Base-by-base conservation (phyloP, 2,329 filamentous ascomycete genomes). In the Pseudogymnoascus sp. region DNA sequence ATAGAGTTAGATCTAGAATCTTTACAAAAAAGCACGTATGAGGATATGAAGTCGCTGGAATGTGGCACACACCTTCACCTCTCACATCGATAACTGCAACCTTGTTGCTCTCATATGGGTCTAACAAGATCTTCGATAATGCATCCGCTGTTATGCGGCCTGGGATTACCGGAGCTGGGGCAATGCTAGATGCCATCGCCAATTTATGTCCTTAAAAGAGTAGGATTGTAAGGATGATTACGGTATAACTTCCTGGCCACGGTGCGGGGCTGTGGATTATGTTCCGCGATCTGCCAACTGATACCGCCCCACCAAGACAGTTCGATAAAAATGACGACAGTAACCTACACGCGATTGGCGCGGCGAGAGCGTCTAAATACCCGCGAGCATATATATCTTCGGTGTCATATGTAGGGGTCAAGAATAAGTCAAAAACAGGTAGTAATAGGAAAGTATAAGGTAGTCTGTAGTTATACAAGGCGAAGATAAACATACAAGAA, bases 81-180 rank as follows among this genome's bases (percentile, higher is more conserved):
- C 94, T 86, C 6, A 97, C 94, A 74, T 97, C 94, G 64, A 97
- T 83, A 38, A 97, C 80, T 8, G 90, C 90, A 63, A 92, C 81
- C 28, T 69, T 65, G 7, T 59, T 61, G 7, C 67, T 66, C 10
- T 66, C 40, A n/a, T 65, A 62, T n/a, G 64, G 42, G 1, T 65
- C 61, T 8, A 74, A 69, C 18, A 74, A 56, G 12, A 73, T 68
- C 23, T 68, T 44, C 21, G 71, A 71, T 50, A 74, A 68, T 10
- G 65, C 66, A 31, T 65, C 63, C 2, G 71, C 63, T n/a, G 71
- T 69, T 50, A 74, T 62, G 23, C 72, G 71, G 6, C 35, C 37
- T 7, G 42, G 60, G 28, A 53, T 50, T 21, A 53, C 40, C 8
- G 42, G 28, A 44, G 60, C 42, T n/a, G 60, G 37, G 18, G 42